These are phyloP conservation scores for Plasmodium reichenowi DNA, from an alignment of 169 alveolate genomes.

Conservation along the genomic window DNA sequence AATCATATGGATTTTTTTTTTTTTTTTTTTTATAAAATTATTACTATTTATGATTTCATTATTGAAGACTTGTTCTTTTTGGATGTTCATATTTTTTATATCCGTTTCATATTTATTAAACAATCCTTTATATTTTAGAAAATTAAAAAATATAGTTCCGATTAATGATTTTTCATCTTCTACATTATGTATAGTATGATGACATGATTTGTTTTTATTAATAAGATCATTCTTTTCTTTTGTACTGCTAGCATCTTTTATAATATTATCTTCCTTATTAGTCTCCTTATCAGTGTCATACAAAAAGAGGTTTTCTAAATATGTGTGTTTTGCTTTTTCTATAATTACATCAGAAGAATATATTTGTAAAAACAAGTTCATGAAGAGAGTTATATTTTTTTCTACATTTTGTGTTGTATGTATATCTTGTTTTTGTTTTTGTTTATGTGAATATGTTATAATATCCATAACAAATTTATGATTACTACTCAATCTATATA, in stretches of 20 bases:
- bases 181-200: conserved; percentile 26
- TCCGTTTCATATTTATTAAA: conserved; percentile 60
- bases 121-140: conserved; percentile 45
- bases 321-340: conserved; percentile 28
- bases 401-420: not conserved
- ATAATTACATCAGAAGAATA: conserved; percentile 6
- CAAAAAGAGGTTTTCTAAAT: conserved; percentile 29
- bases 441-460: conserved; percentile 3
- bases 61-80: not conserved
- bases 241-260: too few species aligned
- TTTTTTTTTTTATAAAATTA: not conserved
- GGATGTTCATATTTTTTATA: conserved; percentile 17
- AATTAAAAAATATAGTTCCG: conserved; percentile 13
- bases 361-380: conserved; percentile 33
- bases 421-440: too few species aligned
- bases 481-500: conserved; percentile 15
- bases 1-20: not conserved
- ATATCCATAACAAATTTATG: conserved; percentile 9
- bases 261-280: not conserved
- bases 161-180: not conserved
- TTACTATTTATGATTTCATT: not conserved
- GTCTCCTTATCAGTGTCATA: conserved; percentile 12
- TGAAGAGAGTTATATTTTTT: not conserved
- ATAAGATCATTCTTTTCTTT: conserved; percentile 4
- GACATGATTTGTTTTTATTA: conserved; percentile 32